Evolutionary conservation across 2,329 filamentous ascomycete genomes (phyloP).

Genomic region (Colletotrichum brevisporum): DNA sequence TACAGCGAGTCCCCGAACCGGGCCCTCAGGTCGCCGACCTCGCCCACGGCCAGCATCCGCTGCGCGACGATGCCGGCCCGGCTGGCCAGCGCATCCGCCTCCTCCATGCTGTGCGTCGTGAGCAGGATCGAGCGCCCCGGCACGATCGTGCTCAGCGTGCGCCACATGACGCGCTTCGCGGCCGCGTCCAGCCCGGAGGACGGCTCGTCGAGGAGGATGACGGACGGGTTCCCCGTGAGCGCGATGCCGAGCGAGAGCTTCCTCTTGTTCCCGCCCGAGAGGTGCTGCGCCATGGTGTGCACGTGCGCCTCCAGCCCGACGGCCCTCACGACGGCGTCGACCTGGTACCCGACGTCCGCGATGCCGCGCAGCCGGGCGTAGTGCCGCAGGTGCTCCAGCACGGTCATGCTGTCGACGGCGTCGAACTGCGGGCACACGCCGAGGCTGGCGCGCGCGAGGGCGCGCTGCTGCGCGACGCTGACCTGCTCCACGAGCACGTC

Average conservation of each 20-base stretch:
- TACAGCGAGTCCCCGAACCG: constrained; percentile 85
- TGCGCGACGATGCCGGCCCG: constrained; percentile 88
- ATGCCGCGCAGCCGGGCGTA: constrained; percentile 90
- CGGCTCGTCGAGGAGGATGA: constrained; percentile 91
- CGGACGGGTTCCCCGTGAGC: constrained; percentile 90
- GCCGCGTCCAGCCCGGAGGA: constrained; percentile 91
- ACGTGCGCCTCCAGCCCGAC: constrained; percentile 82
- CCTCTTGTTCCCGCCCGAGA: constrained; percentile 92
- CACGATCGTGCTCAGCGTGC: constrained; percentile 80
- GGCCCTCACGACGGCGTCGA: constrained; percentile 80
- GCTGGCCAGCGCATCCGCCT: constrained; percentile 88
- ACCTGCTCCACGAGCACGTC: constrained; percentile 85
- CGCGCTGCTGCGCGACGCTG: constrained; percentile 80
- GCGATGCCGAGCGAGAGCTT: constrained; percentile 92
- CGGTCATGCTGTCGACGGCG: constrained; percentile 92
- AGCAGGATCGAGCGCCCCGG: constrained; percentile 86
- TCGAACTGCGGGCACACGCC: constrained; percentile 93
- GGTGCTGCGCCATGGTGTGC: constrained; percentile 80
- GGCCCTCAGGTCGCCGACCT: constrained; percentile 77
- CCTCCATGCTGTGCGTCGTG: constrained; percentile 96
- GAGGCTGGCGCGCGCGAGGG: constrained; percentile 80
- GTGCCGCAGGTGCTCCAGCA: constrained; percentile 86
- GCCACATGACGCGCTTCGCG: constrained; percentile 94
- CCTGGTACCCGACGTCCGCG: constrained; percentile 80
- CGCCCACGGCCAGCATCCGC: constrained; percentile 88